Evolutionary conservation across 257 asterid genomes (phyloP).

Genomic region (Solanum boliviense): DNA sequence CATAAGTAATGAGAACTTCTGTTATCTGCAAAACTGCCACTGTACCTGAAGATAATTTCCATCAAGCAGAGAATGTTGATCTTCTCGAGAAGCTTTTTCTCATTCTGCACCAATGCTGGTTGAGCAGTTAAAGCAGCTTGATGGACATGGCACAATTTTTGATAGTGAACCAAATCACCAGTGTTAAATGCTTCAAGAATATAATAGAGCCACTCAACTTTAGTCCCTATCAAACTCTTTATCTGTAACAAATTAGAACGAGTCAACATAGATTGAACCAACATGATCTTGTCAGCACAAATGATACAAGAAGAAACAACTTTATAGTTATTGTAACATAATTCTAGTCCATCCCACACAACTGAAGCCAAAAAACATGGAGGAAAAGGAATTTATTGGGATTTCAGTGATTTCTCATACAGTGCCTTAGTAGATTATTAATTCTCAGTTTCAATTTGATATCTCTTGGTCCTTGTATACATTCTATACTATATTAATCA

Average conservation of each 20-base stretch:
- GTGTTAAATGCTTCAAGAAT: slow-evolving; percentile 86
- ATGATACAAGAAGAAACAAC: not conserved
- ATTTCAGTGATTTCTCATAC: not conserved
- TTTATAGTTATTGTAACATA: not conserved
- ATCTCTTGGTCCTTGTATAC: not conserved
- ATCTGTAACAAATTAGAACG: slow-evolving; percentile 24
- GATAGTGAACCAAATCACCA: slow-evolving; percentile 82
- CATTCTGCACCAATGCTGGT: slow-evolving; percentile 86
- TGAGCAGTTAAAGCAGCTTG: slow-evolving; percentile 72
- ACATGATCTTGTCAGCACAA: not conserved
- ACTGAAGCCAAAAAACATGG: not conserved
- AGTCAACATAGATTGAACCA: not conserved
- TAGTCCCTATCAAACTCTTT: slow-evolving; percentile 66
- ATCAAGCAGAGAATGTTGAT: slow-evolving; percentile 92
- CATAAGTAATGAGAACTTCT: not conserved
- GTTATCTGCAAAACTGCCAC: not conserved
- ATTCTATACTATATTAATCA: not conserved
- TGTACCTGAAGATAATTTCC: slow-evolving; percentile 91
- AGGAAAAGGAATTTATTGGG: not conserved
- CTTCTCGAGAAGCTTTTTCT: slow-evolving; percentile 86
- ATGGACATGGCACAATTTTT: slow-evolving; percentile 76
- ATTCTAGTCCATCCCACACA: not conserved
- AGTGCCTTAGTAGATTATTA: not conserved
- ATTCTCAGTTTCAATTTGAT: not conserved
- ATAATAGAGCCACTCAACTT: slow-evolving; percentile 85